Evolutionary conservation across 768 basidiomycete species (phyloP).

Genomic region (Xerocomellus dryophilus): DNA sequence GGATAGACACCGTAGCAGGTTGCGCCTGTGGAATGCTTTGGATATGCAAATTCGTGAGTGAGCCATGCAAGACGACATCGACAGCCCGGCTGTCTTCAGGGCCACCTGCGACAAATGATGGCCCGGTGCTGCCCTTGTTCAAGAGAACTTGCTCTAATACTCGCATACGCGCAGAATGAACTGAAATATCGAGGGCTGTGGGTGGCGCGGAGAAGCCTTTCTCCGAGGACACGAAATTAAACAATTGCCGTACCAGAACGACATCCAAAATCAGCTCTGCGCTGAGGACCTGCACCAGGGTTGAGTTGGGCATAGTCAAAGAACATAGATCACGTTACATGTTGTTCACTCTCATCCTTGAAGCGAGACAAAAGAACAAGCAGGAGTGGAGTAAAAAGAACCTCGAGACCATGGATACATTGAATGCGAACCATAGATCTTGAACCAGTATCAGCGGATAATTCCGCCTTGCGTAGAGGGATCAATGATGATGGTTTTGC

Average conservation of each 20-base stretch:
- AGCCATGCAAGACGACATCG: conserved; percentile 19
- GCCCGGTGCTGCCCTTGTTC: not conserved
- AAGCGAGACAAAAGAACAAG: conserved; percentile 43
- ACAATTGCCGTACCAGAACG: conserved; percentile 42
- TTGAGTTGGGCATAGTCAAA: conserved; percentile 5
- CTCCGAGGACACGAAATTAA: conserved; percentile 28
- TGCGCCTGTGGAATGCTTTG: conserved; percentile 7
- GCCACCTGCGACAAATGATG: not conserved
- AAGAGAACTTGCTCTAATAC: conserved; percentile 45
- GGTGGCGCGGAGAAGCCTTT: conserved; percentile 12
- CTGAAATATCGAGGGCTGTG: conserved; percentile 40
- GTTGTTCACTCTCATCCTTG: conserved; percentile 44
- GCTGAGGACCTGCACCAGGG: conserved; percentile 31
- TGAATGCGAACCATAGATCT: conserved; percentile 36
- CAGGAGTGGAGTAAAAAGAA: conserved; percentile 57
- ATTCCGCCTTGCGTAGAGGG: conserved; percentile 2
- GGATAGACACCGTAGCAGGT: not conserved
- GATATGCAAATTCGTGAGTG: conserved; percentile 17
- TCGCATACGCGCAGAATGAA: conserved; percentile 41
- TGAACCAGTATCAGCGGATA: not conserved
- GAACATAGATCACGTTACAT: conserved; percentile 36
- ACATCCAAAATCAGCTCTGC: conserved; percentile 40
- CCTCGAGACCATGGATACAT: conserved; percentile 35
- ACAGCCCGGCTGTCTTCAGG: conserved; percentile 4
- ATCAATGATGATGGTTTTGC: conserved; percentile 1